Percentiles rank a stretch among this genome's conserved stretches.
phyloP scores from a whole-genome alignment of 331 rosid species.

The Prunus yedoensis region DNA sequence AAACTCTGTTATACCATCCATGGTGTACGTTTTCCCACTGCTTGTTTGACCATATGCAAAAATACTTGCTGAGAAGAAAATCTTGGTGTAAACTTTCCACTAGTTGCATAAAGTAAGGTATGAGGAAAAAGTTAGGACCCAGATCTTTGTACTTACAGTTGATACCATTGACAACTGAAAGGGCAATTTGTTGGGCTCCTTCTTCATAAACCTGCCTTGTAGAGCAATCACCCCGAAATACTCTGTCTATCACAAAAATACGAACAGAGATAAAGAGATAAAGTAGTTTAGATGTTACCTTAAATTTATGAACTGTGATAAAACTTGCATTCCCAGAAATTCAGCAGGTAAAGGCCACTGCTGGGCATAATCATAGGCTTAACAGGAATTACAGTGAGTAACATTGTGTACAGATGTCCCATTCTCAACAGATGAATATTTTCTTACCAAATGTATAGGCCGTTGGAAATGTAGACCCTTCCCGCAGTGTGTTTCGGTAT shows the following conservation, averaged over 20 bases:
- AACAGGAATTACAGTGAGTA: conserved; percentile 11
- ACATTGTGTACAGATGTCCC: conserved; percentile 1
- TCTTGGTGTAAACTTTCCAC: conserved; percentile 15
- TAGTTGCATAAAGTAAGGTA: conserved; percentile 16
- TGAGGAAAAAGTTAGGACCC: conserved; percentile 26
- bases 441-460: conserved; percentile 92
- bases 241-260: conserved; percentile 67
- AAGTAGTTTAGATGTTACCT: conserved; percentile 2
- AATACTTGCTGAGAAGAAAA: conserved; percentile 68
- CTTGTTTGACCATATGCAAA: conserved; percentile 99
- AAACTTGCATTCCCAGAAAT: not conserved
- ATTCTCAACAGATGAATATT: conserved; percentile 14
- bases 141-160: conserved; percentile 65
- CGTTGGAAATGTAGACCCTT: conserved; percentile 96
- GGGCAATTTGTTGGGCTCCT: conserved; percentile 84
- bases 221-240: conserved; percentile 80
- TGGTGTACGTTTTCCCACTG: conserved; percentile 99
- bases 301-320: not conserved
- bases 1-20: conserved; percentile 89
- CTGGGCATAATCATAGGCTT: not conserved
- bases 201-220: conserved; percentile 90
- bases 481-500: conserved; percentile 88
- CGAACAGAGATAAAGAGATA: not conserved
- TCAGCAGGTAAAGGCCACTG: not conserved
- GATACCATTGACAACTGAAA: conserved; percentile 88